phyloP scores from a whole-genome alignment of 2,329 filamentous ascomycete genomes.

The Aspergillus unguis region DNA sequence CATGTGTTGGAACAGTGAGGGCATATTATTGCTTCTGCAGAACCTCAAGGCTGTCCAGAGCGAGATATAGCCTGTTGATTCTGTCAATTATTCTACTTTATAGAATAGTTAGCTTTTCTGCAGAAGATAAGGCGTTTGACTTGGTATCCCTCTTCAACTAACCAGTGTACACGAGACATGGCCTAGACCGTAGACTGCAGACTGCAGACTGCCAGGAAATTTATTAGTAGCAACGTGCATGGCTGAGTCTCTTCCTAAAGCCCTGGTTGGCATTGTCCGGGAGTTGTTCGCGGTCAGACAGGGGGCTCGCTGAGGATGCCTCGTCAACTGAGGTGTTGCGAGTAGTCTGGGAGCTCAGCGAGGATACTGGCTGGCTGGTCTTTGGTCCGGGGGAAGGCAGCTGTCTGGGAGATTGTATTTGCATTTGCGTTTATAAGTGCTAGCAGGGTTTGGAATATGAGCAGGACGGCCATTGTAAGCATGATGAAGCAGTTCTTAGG shows the following conservation, averaged over 20 bases:
- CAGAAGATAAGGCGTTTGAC: no score
- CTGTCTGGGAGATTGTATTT: background rate
- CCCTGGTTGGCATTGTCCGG: conserved; percentile 60
- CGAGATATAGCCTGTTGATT: no score
- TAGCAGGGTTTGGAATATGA: background rate
- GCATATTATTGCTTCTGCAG: no score
- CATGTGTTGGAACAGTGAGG: no score
- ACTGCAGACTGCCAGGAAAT: no score
- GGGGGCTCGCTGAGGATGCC: background rate
- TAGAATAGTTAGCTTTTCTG: no score
- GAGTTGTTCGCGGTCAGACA: background rate
- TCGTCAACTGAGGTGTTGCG: background rate
- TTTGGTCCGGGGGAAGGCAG: background rate
- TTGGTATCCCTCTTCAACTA: no score
- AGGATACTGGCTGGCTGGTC: background rate
- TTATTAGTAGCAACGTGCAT: no score
- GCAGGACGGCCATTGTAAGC: background rate
- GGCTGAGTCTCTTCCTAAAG: conserved; percentile 53
- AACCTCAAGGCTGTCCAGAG: no score
- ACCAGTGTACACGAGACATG: no score
- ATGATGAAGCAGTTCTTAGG: background rate
- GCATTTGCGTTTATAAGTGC: background rate
- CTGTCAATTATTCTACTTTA: background rate
- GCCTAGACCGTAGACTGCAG: no score
- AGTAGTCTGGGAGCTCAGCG: background rate